Evolutionary conservation across 768 basidiomycete genomes (phyloP).

Genomic region (Suillus alpinus): DNA sequence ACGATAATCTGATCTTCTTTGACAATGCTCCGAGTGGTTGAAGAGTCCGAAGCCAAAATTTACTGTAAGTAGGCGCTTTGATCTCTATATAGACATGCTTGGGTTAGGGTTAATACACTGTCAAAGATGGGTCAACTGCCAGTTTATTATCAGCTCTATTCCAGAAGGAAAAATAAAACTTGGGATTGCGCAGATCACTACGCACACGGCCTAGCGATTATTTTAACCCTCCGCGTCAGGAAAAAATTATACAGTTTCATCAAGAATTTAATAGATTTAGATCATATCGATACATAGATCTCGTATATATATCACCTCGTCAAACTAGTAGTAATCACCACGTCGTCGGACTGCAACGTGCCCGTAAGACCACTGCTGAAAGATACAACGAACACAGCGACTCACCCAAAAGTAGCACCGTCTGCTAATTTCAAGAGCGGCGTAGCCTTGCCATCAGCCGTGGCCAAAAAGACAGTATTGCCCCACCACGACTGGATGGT

Average conservation of each 20-base stretch:
- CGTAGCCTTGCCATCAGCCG: conserved; percentile 24
- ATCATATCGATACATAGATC: not conserved
- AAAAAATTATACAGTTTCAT: not conserved
- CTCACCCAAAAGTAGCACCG: conserved; percentile 28
- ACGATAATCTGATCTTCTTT: not conserved
- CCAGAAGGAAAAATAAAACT: not conserved
- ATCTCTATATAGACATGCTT: not conserved
- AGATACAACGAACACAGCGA: not conserved
- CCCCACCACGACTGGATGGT: conserved; percentile 71
- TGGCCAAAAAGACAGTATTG: conserved; percentile 41
- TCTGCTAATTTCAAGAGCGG: conserved; percentile 11
- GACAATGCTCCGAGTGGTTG: not conserved
- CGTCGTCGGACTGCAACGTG: not conserved
- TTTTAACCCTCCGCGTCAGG: not conserved
- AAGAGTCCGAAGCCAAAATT: not conserved
- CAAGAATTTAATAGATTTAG: not conserved
- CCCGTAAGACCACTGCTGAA: not conserved
- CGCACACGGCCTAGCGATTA: not conserved
- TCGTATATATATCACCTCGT: not conserved
- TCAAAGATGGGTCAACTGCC: no score
- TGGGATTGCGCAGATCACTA: not conserved
- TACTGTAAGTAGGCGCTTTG: not conserved
- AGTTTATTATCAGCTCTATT: not conserved
- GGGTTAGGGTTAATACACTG: not conserved
- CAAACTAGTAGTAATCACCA: not conserved